Base-by-base conservation (phyloP, 257 asterid species). In the Scutellaria minor region DNA sequence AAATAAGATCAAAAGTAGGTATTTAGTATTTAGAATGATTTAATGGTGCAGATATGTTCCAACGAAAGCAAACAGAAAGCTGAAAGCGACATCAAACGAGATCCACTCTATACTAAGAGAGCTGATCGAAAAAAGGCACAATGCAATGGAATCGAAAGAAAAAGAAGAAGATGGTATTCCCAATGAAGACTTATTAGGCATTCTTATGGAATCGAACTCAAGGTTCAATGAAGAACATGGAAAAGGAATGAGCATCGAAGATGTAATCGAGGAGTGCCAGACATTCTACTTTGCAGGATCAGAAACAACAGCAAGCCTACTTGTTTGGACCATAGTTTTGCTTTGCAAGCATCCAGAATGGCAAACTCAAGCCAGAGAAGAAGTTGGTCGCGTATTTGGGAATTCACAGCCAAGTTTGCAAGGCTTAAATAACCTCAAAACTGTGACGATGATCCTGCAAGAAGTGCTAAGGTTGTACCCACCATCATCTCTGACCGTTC, bases 331-430 rank as follows among this genome's bases (percentile, higher is more conserved):
- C 2, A 77, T 74, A 74, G 66, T 80, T 6, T 0, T 71, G 64
- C 65, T 83, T 1, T 15, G 76, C 76, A 58, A 70, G 31, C 74
- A 80, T 66, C 81, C 66, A 2, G 78, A 80, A n/a, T 83, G 83
- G 87, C 87, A 83, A 75, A 53, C 75, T 24, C 79, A 70, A 0
- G 85, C 83, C 0, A 73, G 83, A 48, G 80, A 80, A 14, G 88
- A 83, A 46, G 76, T 75, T 56, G 11, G 31, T 11, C 44, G 46
- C 18, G 68, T 76, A 14, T 60, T 83, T 11, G 78, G 80, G 9
- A 27, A 56, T 7, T 22, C 40, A 0, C 50, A 60, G 3, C 82
- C 85, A n/a, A 67, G 47, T 63, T 48, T 20, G 14, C 82, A 81
- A 2, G 76, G 70, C 45, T 9, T 80, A 14, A 78, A 74, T 44